Conservation (phyloP, 148 eudicot species). For the Camellia japonica region DNA sequence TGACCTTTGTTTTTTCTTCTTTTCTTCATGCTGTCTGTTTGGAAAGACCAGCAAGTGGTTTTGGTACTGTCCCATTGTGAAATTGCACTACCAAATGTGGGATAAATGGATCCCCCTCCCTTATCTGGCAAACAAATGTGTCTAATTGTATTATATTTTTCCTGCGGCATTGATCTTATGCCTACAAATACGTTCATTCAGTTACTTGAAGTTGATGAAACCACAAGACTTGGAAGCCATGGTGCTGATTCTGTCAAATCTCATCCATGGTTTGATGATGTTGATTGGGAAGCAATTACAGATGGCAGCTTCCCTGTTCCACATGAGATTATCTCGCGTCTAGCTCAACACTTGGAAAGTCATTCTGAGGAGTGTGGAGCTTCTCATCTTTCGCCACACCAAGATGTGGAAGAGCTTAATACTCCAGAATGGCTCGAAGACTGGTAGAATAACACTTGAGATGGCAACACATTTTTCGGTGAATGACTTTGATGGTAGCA, state of each 20-base stretch:
- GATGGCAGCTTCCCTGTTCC: slow-evolving; percentile 48
- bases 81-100: no score
- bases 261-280: slow-evolving; percentile 73
- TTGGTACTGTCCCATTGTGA: no score
- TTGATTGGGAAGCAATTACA: slow-evolving; percentile 64
- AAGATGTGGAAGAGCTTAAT: slow-evolving; percentile 46
- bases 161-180: background rate
- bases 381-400: slow-evolving; percentile 40
- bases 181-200: slow-evolving; percentile 22
- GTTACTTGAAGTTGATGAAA: slow-evolving; percentile 88
- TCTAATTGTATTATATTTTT: slow-evolving; percentile 1
- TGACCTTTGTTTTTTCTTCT: no score
- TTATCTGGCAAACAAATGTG: no score
- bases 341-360: slow-evolving; percentile 52
- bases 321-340: slow-evolving; percentile 55
- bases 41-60: no score
- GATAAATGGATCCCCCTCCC: no score
- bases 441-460: slow-evolving; percentile 45
- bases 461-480: background rate
- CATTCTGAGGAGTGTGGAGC: slow-evolving; percentile 38
- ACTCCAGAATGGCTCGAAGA: slow-evolving; percentile 87
- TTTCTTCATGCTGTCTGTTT: no score
- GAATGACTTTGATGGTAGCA: background rate
- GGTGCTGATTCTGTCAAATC: slow-evolving; percentile 62
- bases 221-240: slow-evolving; percentile 64